Evolutionary conservation across 2,329 filamentous ascomycete genomes (phyloP).

Genomic region (Ophiocordyceps camponoti-saundersi): DNA sequence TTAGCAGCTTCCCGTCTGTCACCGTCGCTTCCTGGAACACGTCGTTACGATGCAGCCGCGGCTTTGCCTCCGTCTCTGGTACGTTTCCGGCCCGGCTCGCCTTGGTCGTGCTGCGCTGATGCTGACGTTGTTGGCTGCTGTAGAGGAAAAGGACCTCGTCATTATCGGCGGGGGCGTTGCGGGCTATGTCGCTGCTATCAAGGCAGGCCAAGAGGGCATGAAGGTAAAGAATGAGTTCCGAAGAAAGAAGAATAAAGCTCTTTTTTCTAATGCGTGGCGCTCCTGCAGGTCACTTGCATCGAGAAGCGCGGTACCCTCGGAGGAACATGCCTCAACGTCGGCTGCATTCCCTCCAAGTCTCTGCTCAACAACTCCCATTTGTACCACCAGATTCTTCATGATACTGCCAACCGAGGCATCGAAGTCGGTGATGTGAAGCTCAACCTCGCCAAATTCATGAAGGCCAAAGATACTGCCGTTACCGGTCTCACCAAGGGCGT

Average conservation of each 20-base stretch:
- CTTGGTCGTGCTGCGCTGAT: background rate
- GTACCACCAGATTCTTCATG: constrained; percentile 93
- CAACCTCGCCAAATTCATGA: constrained; percentile 92
- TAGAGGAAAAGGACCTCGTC: constrained; percentile 90
- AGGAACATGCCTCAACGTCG: constrained; percentile 95
- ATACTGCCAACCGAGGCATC: constrained; percentile 93
- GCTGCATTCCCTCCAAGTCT: constrained; percentile 98
- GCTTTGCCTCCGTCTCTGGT: constrained; percentile 42
- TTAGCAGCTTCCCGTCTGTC: constrained; percentile 31
- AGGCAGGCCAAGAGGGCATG: constrained; percentile 90
- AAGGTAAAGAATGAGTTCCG: constrained; percentile 44
- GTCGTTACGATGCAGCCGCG: constrained; percentile 37
- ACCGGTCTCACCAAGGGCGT: constrained; percentile 84
- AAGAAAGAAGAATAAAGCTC: background rate
- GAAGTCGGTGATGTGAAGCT: constrained; percentile 95
- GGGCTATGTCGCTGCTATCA: constrained; percentile 97
- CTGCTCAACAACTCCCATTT: constrained; percentile 99
- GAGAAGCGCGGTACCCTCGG: constrained; percentile 93
- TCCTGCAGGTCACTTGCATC: constrained; percentile 71
- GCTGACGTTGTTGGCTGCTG: constrained; percentile 2
- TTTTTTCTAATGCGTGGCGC: background rate
- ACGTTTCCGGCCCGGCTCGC: constrained; percentile 11
- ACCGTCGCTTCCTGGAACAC: constrained; percentile 17
- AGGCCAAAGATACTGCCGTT: constrained; percentile 92
- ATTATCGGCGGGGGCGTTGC: constrained; percentile 97